phyloP scores from a whole-genome alignment of 768 basidiomycete species.

The Candolleomyces aberdarensis region DNA sequence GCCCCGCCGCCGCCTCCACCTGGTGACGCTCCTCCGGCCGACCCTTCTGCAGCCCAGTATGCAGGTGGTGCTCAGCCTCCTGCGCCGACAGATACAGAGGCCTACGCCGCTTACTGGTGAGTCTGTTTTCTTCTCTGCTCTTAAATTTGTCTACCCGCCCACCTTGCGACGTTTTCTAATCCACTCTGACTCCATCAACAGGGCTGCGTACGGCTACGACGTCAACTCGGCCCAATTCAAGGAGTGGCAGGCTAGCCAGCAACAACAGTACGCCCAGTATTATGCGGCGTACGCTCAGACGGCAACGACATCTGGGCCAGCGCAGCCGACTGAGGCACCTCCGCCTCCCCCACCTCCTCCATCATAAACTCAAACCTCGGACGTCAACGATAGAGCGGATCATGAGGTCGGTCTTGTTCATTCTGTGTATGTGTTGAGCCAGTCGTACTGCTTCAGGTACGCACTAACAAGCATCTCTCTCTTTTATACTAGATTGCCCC shows the following conservation, averaged over 20 bases:
- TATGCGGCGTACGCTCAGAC: slow-evolving; percentile 49
- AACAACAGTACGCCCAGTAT: slow-evolving; percentile 72
- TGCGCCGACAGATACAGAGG: slow-evolving; percentile 45
- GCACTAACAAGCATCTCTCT: too few relatives aligned
- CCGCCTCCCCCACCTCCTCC: too few relatives aligned
- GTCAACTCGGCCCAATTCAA: slow-evolving; percentile 81
- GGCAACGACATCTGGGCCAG: too few relatives aligned
- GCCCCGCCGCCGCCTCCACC: slow-evolving; percentile 35
- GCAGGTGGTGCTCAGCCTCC: slow-evolving; percentile 30
- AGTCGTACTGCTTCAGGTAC: too few relatives aligned
- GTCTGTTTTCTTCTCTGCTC: slow-evolving; percentile 17
- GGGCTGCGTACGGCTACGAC: slow-evolving; percentile 86
- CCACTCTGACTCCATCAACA: slow-evolving; percentile 21
- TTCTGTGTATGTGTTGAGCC: too few relatives aligned
- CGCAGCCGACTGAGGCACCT: too few relatives aligned
- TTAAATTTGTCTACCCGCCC: too few relatives aligned
- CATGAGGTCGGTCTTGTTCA: too few relatives aligned
- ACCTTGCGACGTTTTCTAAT: too few relatives aligned
- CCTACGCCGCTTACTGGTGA: slow-evolving; percentile 61
- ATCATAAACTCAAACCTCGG: too few relatives aligned
- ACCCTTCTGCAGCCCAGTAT: slow-evolving; percentile 40
- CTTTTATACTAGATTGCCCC: too few relatives aligned
- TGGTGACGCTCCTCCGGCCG: slow-evolving; percentile 44
- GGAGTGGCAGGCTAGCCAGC: slow-evolving; percentile 75
- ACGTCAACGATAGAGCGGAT: too few relatives aligned